These are phyloP conservation scores for Arthrobotrys musiformis DNA, from an alignment of 2,329 filamentous ascomycete genomes.

Conservation along the genomic window DNA sequence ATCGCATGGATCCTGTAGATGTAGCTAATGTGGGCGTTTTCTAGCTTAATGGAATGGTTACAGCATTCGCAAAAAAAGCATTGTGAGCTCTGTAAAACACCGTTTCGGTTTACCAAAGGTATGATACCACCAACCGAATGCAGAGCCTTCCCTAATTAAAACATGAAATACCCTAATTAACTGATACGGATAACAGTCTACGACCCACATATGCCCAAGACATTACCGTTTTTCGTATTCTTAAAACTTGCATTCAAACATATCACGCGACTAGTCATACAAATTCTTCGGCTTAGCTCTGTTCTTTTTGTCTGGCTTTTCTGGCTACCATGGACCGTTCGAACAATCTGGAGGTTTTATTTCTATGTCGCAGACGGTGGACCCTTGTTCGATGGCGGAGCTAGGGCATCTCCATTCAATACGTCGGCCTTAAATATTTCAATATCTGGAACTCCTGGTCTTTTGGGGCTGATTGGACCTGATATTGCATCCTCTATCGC, in stretches of 20 bases:
- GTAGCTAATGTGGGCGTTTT: neutral
- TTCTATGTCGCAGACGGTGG: constrained; percentile 93
- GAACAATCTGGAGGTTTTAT: constrained; percentile 88
- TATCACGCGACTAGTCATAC: constrained; percentile 74
- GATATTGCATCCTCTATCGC: constrained; percentile 36
- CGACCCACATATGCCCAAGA: constrained; percentile 88
- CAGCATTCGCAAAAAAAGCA: constrained; percentile 99
- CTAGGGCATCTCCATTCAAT: constrained; percentile 20
- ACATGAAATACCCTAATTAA: neutral
- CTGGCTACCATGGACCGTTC: constrained; percentile 88
- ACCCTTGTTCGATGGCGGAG: constrained; percentile 50
- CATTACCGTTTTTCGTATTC: constrained; percentile 83
- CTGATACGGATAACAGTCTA: constrained; percentile 69
- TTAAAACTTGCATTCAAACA: constrained; percentile 80
- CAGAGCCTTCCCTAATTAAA: neutral
- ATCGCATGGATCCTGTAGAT: neutral
- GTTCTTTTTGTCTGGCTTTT: constrained; percentile 89
- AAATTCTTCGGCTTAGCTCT: constrained; percentile 80
- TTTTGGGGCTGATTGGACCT: constrained; percentile 39
- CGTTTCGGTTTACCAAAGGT: constrained; percentile 93
- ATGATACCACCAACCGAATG: neutral
- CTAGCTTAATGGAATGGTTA: constrained; percentile 89
- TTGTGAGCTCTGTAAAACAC: constrained; percentile 98
- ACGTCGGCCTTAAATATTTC: constrained; percentile 28
- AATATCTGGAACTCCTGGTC: constrained; percentile 21